phyloP scores from a whole-genome alignment of 2,329 filamentous ascomycete genomes.

The Coniochaeta ligniaria region DNA sequence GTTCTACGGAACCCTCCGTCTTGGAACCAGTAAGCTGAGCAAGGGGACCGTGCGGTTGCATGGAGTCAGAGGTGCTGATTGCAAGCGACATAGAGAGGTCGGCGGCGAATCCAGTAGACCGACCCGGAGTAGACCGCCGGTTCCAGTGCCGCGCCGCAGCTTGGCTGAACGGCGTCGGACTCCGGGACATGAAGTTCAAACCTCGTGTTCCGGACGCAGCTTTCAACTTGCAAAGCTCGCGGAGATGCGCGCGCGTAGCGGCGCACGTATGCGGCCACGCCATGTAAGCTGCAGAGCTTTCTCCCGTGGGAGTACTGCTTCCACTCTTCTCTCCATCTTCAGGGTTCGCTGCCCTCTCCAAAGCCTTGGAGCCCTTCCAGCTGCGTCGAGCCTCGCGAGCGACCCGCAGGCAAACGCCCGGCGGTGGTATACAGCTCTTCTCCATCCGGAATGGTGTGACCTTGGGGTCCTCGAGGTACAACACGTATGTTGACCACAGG shows the following conservation, averaged over 20 bases:
- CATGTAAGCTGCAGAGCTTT: constrained; percentile 39
- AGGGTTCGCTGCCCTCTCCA: constrained; percentile 17
- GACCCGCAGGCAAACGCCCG: constrained; percentile 57
- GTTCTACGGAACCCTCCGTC: constrained; percentile 13
- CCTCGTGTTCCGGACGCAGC: constrained; percentile 32
- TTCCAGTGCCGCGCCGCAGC: constrained; percentile 41
- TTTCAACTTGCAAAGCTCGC: constrained; percentile 54
- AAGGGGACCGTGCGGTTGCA: constrained; percentile 56
- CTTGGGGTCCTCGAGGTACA: constrained; percentile 60
- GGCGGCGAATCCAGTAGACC: constrained; percentile 44
- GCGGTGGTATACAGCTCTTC: constrained; percentile 56
- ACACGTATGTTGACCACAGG: constrained; percentile 57
- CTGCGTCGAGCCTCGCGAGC: constrained; percentile 59
- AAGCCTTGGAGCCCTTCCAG: constrained; percentile 54
- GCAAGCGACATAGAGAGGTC: constrained; percentile 58
- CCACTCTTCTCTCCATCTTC: constrained; percentile 34
- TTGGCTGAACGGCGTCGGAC: constrained; percentile 49
- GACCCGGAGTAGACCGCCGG: constrained; percentile 38
- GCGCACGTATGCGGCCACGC: constrained; percentile 59
- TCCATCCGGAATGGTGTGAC: constrained; percentile 60
- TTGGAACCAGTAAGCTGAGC: constrained; percentile 45
- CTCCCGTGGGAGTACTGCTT: constrained; percentile 48
- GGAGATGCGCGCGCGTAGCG: constrained; percentile 53
- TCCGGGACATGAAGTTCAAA: constrained; percentile 41
- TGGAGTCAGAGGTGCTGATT: constrained; percentile 56